Base-by-base conservation (phyloP, 768 basidiomycete genomes). In the Xerocomus spinulosus region DNA sequence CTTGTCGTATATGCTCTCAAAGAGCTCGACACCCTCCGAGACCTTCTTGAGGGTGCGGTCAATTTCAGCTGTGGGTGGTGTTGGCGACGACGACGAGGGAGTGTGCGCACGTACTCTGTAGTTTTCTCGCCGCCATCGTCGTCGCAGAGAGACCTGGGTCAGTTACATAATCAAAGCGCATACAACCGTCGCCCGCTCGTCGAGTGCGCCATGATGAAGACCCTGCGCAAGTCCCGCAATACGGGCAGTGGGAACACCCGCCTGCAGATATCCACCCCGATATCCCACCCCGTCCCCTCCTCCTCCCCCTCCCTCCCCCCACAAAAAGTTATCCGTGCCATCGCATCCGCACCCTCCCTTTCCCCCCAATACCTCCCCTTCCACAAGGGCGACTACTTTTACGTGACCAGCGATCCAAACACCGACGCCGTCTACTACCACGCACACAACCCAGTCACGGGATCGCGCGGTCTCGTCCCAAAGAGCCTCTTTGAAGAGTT, bases 41-140 rank as follows among this genome's bases (percentile, higher is more conserved):
- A 99, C 94, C 77, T 92, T 93, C 79, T 99, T 99, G 62, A 98
- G 76, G 41, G 95, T 98, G 65, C 90, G 83, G 82, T 98, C 96
- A 57, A 99, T 97, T 74, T 99, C 96, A 68, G 92, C 95, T 99
- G 71, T 10, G 33, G 30, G 17, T 10, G 14, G 2, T 25, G 20
- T 17, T 20, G 26, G 14, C 17, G 2, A 24, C 15, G 30, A 5
- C 1, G 20, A 4, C 6, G n/a, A 24, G 4, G 12, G 7, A 3
- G 21, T 10, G 9, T 13, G n/a, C 9, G 33, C 29, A 66, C 74
- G 49, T 56, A 91, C 91, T 84, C 77, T 93, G 91, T 53, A 93
- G 78, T 73, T 93, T 93, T 70, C 91, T 72, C 60, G 88, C 88
- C 54, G 91, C 91, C 91, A 93, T 93, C 68, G 66, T 71, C 54